These are phyloP conservation scores for Salvia miltiorrhiza DNA, from an alignment of 257 asterid species.

Conservation along the genomic window DNA sequence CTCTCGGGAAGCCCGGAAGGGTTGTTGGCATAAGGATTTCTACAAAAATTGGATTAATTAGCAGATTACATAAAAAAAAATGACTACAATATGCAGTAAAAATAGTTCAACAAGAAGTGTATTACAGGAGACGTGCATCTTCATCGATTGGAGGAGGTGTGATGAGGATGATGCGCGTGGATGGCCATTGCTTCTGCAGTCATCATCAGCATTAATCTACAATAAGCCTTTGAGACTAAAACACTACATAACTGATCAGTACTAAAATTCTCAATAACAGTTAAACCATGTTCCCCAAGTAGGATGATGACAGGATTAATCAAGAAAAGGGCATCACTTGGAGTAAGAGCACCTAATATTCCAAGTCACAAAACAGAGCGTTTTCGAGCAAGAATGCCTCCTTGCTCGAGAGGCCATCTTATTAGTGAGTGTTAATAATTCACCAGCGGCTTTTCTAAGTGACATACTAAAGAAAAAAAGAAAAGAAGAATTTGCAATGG, in stretches of 20 bases:
- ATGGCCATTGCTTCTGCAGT: conserved; percentile 75
- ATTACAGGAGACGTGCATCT: conserved; percentile 61
- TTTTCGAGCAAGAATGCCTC: too few species aligned
- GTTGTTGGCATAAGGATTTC: conserved; percentile 32
- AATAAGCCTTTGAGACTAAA: background rate
- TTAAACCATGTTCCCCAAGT: background rate
- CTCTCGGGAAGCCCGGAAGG: conserved; percentile 83
- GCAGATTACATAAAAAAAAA: too few species aligned
- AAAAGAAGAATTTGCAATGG: too few species aligned
- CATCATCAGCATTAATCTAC: conserved; percentile 20
- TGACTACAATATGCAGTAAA: too few species aligned
- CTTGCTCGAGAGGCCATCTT: too few species aligned
- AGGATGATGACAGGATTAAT: background rate
- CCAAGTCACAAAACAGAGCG: too few species aligned
- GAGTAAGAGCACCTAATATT: too few species aligned
- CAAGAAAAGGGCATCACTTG: too few species aligned
- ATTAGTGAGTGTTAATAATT: too few species aligned
- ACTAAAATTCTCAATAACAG: background rate
- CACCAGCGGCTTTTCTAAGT: too few species aligned
- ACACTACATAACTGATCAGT: background rate
- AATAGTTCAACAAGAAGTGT: background rate
- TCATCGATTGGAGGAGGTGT: conserved; percentile 91
- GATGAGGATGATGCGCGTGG: conserved; percentile 60
- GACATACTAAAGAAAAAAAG: too few species aligned
- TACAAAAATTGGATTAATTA: conserved; percentile 2